Base-by-base conservation (phyloP, 306 rosid genomes). In the Adenanthera pavonina region DNA sequence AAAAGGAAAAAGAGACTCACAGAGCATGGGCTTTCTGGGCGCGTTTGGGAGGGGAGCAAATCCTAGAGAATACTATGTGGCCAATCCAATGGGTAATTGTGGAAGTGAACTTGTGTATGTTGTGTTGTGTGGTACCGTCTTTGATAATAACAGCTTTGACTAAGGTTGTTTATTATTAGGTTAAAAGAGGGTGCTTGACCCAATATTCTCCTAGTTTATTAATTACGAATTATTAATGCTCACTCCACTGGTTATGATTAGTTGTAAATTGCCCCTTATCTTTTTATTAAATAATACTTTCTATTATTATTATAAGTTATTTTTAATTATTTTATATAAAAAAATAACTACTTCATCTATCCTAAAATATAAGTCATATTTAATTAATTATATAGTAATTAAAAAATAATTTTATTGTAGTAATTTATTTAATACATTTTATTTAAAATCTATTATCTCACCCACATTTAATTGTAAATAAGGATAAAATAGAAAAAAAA, bases 71-170 rank as follows among this genome's bases (percentile, higher is more conserved):
- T 46, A 13, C 30, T 1, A 25, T 11, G 19, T 15, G 4, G 49
- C 25, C 43, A 69, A 66, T 43, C 74, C 47, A 51, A 64, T 5
- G 33, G 25, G 33, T 34, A 1, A 57, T 0, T 11, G 34, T 0
- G 30, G 33, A 34, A 25, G 64, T 11, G 57, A 16, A 17, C 12
- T 41, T 25, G 19, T 36, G 60, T 4, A 14, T 17, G 8, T 0
- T 6, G 48, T 17, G 8, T 0, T 6, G 48, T 66, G 51, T 40
- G 20, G 6, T 38, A 5, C 16, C 19, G 73, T 66, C 6, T 41
- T 38, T 38, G 71, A 68, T 68, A 41, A 68, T 43, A 11, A 68
- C 73, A 68, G 73, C 52, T 41, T 68, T 68, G 73, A 68, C 73
- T 10, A 25, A 17, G 43, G 35, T 8, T 41, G 73, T 68, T 41